These are phyloP conservation scores for Sungouiella blattae DNA, from an alignment of 805 yeast species.

Conservation along the genomic window DNA sequence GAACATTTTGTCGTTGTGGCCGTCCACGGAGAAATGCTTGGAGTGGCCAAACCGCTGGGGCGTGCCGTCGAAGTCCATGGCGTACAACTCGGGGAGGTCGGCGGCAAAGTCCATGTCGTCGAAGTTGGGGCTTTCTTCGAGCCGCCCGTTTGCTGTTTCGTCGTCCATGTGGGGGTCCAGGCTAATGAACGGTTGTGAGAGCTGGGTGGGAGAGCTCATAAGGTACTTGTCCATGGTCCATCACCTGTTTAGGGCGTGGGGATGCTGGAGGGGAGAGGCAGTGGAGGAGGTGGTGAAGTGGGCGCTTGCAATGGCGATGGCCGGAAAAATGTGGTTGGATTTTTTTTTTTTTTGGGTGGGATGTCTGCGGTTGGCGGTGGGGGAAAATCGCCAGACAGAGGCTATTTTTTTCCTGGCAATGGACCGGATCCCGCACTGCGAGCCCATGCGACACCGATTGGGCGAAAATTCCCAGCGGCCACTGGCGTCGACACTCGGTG, in stretches of 20 bases:
- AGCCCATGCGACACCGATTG: no score
- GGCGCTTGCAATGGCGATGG: no score
- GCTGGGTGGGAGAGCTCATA: conserved; percentile 39
- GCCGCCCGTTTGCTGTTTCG: background rate
- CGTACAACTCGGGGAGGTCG: conserved; percentile 14
- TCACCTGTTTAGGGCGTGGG: no score
- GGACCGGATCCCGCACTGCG: no score
- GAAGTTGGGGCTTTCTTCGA: conserved; percentile 10
- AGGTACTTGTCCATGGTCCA: conserved; percentile 35
- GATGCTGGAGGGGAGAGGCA: conserved; percentile 2
- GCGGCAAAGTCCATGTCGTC: conserved; percentile 15
- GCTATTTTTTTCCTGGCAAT: no score
- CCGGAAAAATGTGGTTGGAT: no score
- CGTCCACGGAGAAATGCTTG: conserved; percentile 15
- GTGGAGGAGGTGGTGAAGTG: no score
- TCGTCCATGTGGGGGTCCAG: conserved; percentile 6
- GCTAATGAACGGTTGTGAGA: conserved; percentile 27
- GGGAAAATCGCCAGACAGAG: no score
- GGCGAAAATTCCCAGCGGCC: no score
- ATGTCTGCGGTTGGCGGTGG: background rate
- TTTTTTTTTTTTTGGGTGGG: no score
- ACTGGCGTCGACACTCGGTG: no score
- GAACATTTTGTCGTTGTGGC: conserved; percentile 7
- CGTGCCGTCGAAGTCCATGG: conserved; percentile 8
- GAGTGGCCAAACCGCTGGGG: conserved; percentile 14